Percentiles rank a stretch among this genome's conserved stretches.
Conservation (phyloP, 345 rosid species). For the Gynandropsis gynandra region DNA sequence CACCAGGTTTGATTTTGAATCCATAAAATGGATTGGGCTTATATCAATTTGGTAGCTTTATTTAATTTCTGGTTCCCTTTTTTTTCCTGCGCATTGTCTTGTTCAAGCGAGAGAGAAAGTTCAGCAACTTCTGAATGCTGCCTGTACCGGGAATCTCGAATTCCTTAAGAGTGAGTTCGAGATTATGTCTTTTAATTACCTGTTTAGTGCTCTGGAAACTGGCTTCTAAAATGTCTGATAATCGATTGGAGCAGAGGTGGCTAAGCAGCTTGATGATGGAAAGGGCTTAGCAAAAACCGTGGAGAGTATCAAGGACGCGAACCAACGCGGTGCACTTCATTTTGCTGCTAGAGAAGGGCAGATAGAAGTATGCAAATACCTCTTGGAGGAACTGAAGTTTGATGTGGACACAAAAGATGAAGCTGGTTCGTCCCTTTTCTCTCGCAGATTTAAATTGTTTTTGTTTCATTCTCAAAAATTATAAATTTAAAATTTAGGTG, state of each 20-base stretch:
- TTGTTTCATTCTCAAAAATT: neutral
- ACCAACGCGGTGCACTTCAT: conserved; percentile 87
- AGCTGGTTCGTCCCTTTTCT: conserved; percentile 45
- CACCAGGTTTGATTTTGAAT: neutral
- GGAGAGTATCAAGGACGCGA: conserved; percentile 79
- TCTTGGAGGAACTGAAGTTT: conserved; percentile 73
- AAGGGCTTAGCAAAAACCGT: conserved; percentile 55
- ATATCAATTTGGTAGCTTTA: neutral
- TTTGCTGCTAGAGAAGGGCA: conserved; percentile 91
- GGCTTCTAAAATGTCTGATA: conserved; percentile 2
- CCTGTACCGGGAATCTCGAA: conserved; percentile 65
- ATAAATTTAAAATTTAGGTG: conserved; percentile 1
- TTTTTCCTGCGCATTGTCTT: conserved; percentile 10
- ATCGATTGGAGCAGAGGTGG: conserved; percentile 39
- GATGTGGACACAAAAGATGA: conserved; percentile 63
- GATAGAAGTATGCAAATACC: conserved; percentile 71
- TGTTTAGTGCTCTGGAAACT: neutral
- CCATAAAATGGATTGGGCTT: neutral
- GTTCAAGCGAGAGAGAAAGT: conserved; percentile 65
- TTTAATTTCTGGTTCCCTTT: conserved; percentile 1
- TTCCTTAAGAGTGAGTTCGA: conserved; percentile 67
- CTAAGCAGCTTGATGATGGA: conserved; percentile 74
- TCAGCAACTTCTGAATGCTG: conserved; percentile 61
- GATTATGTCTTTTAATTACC: neutral
- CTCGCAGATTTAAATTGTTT: neutral